Evolutionary conservation across 495 filamentous ascomycete species (phyloP), one percentile per base, ranked within the genome.

Genomic region (Hypomontagnella monticulosa): DNA sequence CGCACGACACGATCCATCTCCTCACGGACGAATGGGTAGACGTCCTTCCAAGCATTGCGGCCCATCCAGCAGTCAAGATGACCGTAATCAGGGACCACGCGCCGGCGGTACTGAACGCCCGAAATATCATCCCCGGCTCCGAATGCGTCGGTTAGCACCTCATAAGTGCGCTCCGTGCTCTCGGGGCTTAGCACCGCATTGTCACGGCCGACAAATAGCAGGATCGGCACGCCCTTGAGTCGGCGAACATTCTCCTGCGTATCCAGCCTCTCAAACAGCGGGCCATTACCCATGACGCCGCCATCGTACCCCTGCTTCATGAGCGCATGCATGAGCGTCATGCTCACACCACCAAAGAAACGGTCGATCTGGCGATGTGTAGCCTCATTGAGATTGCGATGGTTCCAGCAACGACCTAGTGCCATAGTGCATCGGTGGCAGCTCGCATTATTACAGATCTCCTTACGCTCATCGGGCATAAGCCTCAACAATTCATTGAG

Each of bases 61-160:
- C 88, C 87, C 81, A 90, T 87, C 84, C 87, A 89, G 48, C 80
- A 80, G 74, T 90, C 88, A 51, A 90, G 70, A 69, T 90, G 88
- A 19, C 88, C 88, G 57, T 89, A 87, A n/a, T 84, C 83, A 6
- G 84, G 80, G 6, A 88, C 80, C 5, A 88, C 79, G 16, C 77
- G 66, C 14, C 87, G 74, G 37, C 76, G 76, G 71, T 89, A 89
- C 46, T 78, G 52, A 12, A 77, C 70, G 40, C 74, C 77, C n/a
- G 61, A 61, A 11, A 41, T 32, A 15, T 53, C 67, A 3, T 67
- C 34, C 3, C 62, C 57, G 4, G 71, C 66, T 0, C 84, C 83
- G 72, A 90, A 88, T 12, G 63, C 66, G 19, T 85, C 76, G 38
- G 82, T 79, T 32, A 89, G 75, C 43, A 83, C 67, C 69, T 84